Percentiles rank a stretch among this genome's conserved stretches.
These are phyloP conservation scores for Steccherinum ochraceum DNA, from an alignment of 768 basidiomycete genomes.

Conservation along the genomic window DNA sequence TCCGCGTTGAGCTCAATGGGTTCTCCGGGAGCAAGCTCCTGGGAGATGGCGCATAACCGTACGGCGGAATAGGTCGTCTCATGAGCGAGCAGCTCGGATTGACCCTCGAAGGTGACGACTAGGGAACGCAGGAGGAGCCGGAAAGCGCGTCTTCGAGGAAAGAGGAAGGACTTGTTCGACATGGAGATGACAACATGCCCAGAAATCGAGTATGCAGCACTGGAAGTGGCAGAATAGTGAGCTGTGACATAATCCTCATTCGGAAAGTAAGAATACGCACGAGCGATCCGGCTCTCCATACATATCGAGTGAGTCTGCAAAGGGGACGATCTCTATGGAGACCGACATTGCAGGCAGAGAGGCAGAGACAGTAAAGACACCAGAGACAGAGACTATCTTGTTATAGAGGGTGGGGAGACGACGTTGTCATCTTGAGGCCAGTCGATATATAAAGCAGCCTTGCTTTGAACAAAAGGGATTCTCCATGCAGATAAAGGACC, in stretches of 20 bases:
- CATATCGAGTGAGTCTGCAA: constrained; percentile 54
- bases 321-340: constrained; percentile 56
- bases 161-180: constrained; percentile 42
- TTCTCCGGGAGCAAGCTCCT: constrained; percentile 50
- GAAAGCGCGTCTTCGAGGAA: constrained; percentile 44
- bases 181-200: constrained; percentile 71
- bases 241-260: neutral
- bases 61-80: constrained; percentile 60
- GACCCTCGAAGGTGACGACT: constrained; percentile 77
- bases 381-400: neutral
- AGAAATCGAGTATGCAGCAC: constrained; percentile 82
- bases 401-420: neutral
- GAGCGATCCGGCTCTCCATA: constrained; percentile 58
- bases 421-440: neutral
- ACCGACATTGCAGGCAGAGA: constrained; percentile 48
- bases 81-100: constrained; percentile 66
- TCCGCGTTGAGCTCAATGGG: constrained; percentile 60
- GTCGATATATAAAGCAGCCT: neutral
- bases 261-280: constrained; percentile 35
- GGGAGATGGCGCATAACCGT: constrained; percentile 62
- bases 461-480: neutral
- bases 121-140: constrained; percentile 63
- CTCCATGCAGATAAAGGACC: neutral
- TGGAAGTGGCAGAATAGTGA: constrained; percentile 23
- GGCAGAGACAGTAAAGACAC: constrained; percentile 1